Evolutionary conservation across 225 moss, liverwort and hornwort genomes (phyloP), one percentile per base, ranked within the genome.

Genomic region (Polytrichum formosum): DNA sequence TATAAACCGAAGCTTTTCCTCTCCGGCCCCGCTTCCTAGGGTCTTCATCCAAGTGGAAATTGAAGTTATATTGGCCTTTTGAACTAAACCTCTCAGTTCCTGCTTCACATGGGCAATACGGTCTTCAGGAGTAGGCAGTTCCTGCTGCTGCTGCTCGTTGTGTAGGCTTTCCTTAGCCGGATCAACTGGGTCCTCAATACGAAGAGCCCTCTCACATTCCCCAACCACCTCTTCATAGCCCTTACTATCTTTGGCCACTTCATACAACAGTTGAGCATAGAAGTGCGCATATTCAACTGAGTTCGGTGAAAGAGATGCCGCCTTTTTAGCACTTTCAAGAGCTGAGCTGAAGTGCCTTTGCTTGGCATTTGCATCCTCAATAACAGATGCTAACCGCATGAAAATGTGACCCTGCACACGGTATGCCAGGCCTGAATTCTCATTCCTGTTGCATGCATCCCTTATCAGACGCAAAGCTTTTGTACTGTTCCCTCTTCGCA

Each of bases 331-430:
- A 61, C 79, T 79, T 68, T 83, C 83, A 6, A 83, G 83, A 46
- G 83, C 83, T 25, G 74, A 73, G 22, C 16, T 26, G 37, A 74
- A 71, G 62, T 80, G 79, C 55, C 79, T 70, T 46, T 79, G 79
- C 65, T 83, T 83, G 2, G 79, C 27, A 55, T 65, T 77, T 0
- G 84, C 16, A 66, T 80, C 80, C 69, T 83, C 80, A 26, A 83
- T 77, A 37, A 84, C 66, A 26, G 77, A 71, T 62, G 80, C 84
- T 5, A 80, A 66, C 8, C 77, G 84, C 84, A 84, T 84, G 66
- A 65, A 84, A 74, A 84, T 84, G 55, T 77, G 84, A 53, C 84
- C 84, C 62, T 84, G 84, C 69, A 84, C 84, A 72, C 84, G 84
- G 55, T 84, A 75, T 23, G 72, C 72, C 69, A 80, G 56, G 22